Percentiles rank a stretch among this genome's conserved stretches.
Conservation (phyloP, 73 alveolate genomes). For the Urostyla sp. region DNA sequence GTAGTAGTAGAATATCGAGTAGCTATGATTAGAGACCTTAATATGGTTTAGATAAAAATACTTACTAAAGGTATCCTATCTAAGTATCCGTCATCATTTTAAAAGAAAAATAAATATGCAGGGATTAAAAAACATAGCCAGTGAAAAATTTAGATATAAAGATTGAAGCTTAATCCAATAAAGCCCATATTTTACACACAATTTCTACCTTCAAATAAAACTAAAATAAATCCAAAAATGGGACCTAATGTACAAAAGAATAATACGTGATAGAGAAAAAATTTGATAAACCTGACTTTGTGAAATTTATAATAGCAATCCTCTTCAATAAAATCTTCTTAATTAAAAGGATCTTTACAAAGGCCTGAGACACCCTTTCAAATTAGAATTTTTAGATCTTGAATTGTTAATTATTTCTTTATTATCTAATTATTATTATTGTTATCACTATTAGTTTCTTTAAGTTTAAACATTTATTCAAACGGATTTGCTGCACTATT, state of each 20-base stretch:
- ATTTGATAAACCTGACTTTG: not conserved
- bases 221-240: not conserved
- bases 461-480: too few relatives aligned
- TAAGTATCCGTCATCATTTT: not conserved
- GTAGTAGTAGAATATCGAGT: slow-evolving; percentile 4
- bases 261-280: slow-evolving; percentile 2
- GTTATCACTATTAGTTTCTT: too few relatives aligned
- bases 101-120: not conserved
- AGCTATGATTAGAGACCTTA: not conserved
- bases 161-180: not conserved
- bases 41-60: too few relatives aligned
- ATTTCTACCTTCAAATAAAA: slow-evolving; percentile 2
- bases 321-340: not conserved
- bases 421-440: too few relatives aligned
- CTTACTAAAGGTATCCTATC: not conserved
- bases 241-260: slow-evolving; percentile 1
- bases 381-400: too few relatives aligned
- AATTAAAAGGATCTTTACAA: slow-evolving; percentile 25
- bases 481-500: too few relatives aligned
- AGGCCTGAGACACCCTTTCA: too few relatives aligned
- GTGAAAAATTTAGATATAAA: not conserved
- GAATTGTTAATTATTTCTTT: too few relatives aligned
- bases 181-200: slow-evolving; percentile 25
- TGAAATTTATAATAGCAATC: not conserved
- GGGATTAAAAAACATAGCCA: not conserved